Percentiles rank a stretch among this genome's conserved stretches.
phyloP scores from a whole-genome alignment of 2,329 filamentous ascomycete species.

The Fusarium equiseti region DNA sequence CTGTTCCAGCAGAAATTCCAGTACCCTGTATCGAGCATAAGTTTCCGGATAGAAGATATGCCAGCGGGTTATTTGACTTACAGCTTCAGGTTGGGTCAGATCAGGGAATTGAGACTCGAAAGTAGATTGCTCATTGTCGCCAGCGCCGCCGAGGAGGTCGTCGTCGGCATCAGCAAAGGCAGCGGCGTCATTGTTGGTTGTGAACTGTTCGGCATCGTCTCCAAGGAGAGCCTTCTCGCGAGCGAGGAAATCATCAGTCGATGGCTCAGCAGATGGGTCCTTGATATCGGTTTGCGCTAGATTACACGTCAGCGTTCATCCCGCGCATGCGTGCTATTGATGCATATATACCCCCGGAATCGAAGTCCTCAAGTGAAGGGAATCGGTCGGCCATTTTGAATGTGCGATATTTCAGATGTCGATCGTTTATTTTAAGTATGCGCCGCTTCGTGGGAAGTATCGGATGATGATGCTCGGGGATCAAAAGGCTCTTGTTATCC shows the following conservation, averaged over 20 bases:
- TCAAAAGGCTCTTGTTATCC: constrained; percentile 14
- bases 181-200: constrained; percentile 77
- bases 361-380: constrained; percentile 83
- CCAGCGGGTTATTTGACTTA: constrained; percentile 41
- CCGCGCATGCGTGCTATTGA: constrained; percentile 23
- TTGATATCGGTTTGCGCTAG: constrained; percentile 76
- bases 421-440: not conserved
- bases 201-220: constrained; percentile 93
- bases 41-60: not conserved
- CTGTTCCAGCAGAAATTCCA: constrained; percentile 47
- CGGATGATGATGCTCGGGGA: constrained; percentile 2
- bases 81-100: constrained; percentile 62
- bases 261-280: constrained; percentile 68
- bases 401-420: constrained; percentile 7
- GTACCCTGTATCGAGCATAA: constrained; percentile 47
- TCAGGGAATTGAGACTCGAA: constrained; percentile 95
- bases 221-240: constrained; percentile 91
- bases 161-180: constrained; percentile 73
- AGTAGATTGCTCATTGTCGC: constrained; percentile 62
- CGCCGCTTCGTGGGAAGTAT: not conserved
- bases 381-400: constrained; percentile 79
- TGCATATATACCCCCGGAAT: constrained; percentile 68
- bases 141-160: constrained; percentile 80
- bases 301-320: constrained; percentile 38
- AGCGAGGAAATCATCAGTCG: constrained; percentile 86